Evolutionary conservation across 2,329 filamentous ascomycete genomes (phyloP).

Genomic region (Cladosporium sp.): DNA sequence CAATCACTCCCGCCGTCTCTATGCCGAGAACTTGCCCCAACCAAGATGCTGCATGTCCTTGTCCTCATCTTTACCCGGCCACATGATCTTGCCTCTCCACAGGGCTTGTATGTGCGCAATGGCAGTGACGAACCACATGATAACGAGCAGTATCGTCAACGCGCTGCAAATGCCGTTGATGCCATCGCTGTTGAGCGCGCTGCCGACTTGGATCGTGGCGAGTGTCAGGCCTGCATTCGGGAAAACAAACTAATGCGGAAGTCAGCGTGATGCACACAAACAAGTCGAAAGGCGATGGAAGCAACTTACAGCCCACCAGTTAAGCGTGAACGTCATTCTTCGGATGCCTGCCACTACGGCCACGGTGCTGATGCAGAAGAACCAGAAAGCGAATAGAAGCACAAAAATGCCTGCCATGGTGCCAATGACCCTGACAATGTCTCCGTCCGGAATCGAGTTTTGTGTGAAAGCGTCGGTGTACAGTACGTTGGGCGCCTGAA

Average conservation of each 20-base stretch:
- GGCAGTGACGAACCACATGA: constrained; percentile 52
- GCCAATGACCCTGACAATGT: constrained; percentile 23
- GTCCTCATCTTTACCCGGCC: constrained; percentile 57
- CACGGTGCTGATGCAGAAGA: constrained; percentile 29
- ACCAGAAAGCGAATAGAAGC: constrained; percentile 48
- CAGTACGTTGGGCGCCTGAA: constrained; percentile 4
- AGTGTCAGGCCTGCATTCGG: constrained; percentile 62
- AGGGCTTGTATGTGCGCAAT: constrained; percentile 49
- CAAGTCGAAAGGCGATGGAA: not conserved
- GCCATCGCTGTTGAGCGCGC: constrained; percentile 44
- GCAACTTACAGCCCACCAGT: constrained; percentile 48
- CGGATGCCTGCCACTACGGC: constrained; percentile 16
- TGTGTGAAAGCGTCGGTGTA: constrained; percentile 8
- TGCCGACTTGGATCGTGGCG: constrained; percentile 53
- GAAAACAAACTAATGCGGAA: constrained; percentile 49
- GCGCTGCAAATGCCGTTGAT: constrained; percentile 51
- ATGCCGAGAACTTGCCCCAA: constrained; percentile 12
- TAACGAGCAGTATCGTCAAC: constrained; percentile 52
- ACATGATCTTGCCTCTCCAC: constrained; percentile 48
- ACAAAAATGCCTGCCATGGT: constrained; percentile 39
- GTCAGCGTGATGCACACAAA: no score
- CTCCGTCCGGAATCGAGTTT: constrained; percentile 17
- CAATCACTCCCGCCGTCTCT: no score
- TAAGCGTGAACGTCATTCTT: constrained; percentile 37
- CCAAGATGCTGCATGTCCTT: constrained; percentile 21